These are phyloP conservation scores for Madurella fahalii DNA, from an alignment of 2,329 filamentous ascomycete genomes.

Conservation along the genomic window DNA sequence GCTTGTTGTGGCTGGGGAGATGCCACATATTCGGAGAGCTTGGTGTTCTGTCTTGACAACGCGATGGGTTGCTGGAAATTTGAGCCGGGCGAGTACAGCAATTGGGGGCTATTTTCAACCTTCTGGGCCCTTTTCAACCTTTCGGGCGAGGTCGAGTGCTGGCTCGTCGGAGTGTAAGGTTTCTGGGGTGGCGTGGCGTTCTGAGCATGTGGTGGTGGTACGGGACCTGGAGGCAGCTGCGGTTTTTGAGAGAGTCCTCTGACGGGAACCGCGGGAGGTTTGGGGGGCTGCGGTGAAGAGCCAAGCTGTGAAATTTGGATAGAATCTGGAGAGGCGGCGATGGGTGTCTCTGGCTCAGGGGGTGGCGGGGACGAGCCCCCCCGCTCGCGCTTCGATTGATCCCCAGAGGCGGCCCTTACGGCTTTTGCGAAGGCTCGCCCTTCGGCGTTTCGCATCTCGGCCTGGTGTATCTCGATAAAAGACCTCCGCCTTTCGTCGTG, in stretches of 20 bases:
- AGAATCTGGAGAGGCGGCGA: conserved; percentile 26
- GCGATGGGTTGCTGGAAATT: conserved; percentile 27
- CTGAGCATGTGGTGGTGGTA: conserved; percentile 11
- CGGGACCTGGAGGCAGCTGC: conserved; percentile 12
- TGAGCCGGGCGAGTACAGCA: conserved; percentile 27
- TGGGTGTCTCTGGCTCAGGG: conserved; percentile 14
- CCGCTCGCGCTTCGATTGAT: conserved; percentile 1
- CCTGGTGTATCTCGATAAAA: conserved; percentile 55
- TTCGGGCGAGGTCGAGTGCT: conserved; percentile 22
- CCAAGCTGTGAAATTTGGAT: conserved; percentile 7
- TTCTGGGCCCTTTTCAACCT: conserved; percentile 15
- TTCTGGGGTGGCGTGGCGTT: conserved; percentile 15
- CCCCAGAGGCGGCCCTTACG: conserved; percentile 30
- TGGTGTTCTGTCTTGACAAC: conserved; percentile 25
- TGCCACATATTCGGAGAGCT: conserved; percentile 23
- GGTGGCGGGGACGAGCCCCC: conserved; percentile 27
- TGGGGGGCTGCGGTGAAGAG: conserved; percentile 1
- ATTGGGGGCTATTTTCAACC: conserved; percentile 41
- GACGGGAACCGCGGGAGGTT: conserved; percentile 8
- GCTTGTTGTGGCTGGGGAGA: conserved; percentile 23
- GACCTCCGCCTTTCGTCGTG: conserved; percentile 53
- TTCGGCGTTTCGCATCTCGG: conserved; percentile 58
- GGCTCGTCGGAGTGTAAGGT: conserved; percentile 9
- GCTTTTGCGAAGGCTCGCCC: conserved; percentile 56
- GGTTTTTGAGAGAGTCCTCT: conserved; percentile 8